Percentiles rank a stretch among this genome's conserved stretches.
phyloP scores from a whole-genome alignment of 306 rosid genomes.

The Vigna radiata region DNA sequence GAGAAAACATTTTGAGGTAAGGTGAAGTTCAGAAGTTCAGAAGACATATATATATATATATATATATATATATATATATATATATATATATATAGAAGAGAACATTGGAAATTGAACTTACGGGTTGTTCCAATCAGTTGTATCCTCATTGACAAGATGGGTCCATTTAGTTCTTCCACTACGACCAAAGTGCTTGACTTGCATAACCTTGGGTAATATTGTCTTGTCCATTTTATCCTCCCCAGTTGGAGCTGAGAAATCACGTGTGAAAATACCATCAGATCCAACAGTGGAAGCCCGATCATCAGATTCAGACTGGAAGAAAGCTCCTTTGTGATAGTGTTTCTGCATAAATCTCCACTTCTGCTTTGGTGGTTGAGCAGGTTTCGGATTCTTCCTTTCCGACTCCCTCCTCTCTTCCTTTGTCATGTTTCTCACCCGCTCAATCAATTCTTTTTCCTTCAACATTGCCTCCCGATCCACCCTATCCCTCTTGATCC shows the following conservation, averaged over 20 bases:
- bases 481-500: conserved; percentile 96
- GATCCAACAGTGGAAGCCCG: conserved; percentile 59
- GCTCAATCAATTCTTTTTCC: conserved; percentile 91
- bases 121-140: conserved; percentile 98
- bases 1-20: conserved; percentile 7
- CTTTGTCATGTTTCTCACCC: conserved; percentile 93
- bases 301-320: conserved; percentile 72
- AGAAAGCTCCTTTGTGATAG: conserved; percentile 96
- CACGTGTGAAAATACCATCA: conserved; percentile 71
- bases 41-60: too few relatives aligned
- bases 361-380: conserved; percentile 67
- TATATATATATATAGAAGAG: background rate
- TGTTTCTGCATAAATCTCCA: conserved; percentile 99
- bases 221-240: conserved; percentile 99
- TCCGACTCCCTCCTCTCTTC: conserved; percentile 99
- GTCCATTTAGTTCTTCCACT: conserved; percentile 99
- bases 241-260: conserved; percentile 95
- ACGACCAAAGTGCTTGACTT: conserved; percentile 98
- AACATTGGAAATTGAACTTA: conserved; percentile 54
- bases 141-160: conserved; percentile 96
- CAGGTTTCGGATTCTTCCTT: conserved; percentile 86
- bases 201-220: conserved; percentile 94
- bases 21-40: conserved; percentile 22
- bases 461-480: conserved; percentile 80
- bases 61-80: background rate